Evolutionary conservation across 2,329 filamentous ascomycete species (phyloP).

Genomic region (Colletotrichum simmondsii): DNA sequence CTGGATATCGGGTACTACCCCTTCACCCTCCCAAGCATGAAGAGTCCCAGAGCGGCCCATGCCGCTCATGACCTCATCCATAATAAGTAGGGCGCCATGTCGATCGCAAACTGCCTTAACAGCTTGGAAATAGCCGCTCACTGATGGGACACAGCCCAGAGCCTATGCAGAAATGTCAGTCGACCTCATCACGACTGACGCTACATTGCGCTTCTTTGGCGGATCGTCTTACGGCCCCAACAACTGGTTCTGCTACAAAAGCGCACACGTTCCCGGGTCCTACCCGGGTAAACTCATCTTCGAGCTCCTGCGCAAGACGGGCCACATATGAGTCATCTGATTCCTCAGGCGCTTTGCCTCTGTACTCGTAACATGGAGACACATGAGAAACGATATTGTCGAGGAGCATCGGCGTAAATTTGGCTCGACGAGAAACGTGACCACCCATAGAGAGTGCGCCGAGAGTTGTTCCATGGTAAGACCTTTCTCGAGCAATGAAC

Average conservation of each 20-base stretch:
- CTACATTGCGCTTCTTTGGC: neutral
- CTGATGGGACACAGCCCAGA: slow-evolving; percentile 70
- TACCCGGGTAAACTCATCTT: slow-evolving; percentile 71
- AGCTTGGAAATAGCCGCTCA: slow-evolving; percentile 72
- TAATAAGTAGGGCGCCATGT: slow-evolving; percentile 72
- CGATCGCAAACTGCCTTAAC: slow-evolving; percentile 72
- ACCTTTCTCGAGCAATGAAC: slow-evolving; percentile 75
- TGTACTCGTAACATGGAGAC: slow-evolving; percentile 75
- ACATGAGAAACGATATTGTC: slow-evolving; percentile 66
- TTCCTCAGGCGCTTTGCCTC: slow-evolving; percentile 62
- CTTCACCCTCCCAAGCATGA: slow-evolving; percentile 39
- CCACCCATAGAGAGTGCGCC: slow-evolving; percentile 74
- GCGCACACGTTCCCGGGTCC: slow-evolving; percentile 76
- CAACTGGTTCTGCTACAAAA: slow-evolving; percentile 79
- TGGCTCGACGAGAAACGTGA: slow-evolving; percentile 67
- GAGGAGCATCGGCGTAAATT: slow-evolving; percentile 72
- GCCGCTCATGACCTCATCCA: slow-evolving; percentile 59
- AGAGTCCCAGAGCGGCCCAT: slow-evolving; percentile 25
- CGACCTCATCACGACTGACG: neutral
- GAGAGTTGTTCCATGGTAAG: slow-evolving; percentile 79
- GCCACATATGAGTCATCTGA: slow-evolving; percentile 68
- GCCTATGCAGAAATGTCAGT: slow-evolving; percentile 51
- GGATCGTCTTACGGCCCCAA: slow-evolving; percentile 69
- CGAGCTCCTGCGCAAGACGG: slow-evolving; percentile 72
- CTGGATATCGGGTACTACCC: slow-evolving; percentile 62